These are phyloP conservation scores for Mucor indicus DNA, from an alignment of 371 early-diverging fungal species.

Conservation along the genomic window DNA sequence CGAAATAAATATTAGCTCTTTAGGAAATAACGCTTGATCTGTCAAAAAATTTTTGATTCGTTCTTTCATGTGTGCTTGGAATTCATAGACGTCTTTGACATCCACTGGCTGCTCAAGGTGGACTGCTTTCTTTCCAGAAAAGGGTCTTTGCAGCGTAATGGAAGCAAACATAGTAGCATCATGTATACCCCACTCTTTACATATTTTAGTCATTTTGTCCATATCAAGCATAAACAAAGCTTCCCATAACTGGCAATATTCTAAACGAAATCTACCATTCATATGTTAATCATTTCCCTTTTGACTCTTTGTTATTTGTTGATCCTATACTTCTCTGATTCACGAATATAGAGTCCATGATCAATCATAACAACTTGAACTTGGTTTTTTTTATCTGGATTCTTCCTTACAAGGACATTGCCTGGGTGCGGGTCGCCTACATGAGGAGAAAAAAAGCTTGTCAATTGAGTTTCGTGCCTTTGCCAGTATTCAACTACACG, in stretches of 20 bases:
- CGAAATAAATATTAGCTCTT: slow-evolving; percentile 87
- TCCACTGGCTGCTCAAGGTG: slow-evolving; percentile 43
- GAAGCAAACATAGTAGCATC: slow-evolving; percentile 83
- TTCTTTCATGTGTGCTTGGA: slow-evolving; percentile 74
- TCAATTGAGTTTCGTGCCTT: no score
- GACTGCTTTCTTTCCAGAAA: slow-evolving; percentile 53
- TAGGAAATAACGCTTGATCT: slow-evolving; percentile 73
- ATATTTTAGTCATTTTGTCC: slow-evolving; percentile 58
- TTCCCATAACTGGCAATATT: slow-evolving; percentile 87
- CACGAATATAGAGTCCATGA: slow-evolving; percentile 88
- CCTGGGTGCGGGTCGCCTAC: slow-evolving; percentile 83
- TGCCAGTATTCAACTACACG: not conserved
- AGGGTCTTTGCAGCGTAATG: slow-evolving; percentile 79
- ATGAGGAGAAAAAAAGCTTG: no score
- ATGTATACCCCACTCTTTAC: slow-evolving; percentile 79
- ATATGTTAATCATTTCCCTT: no score
- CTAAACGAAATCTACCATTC: slow-evolving; percentile 73
- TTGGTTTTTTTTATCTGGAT: slow-evolving; percentile 53
- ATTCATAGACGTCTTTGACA: slow-evolving; percentile 60
- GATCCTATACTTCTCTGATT: slow-evolving; percentile 49
- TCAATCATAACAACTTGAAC: slow-evolving; percentile 76
- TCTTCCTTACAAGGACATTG: slow-evolving; percentile 77
- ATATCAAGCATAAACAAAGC: slow-evolving; percentile 77
- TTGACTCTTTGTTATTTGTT: no score
- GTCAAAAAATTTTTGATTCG: slow-evolving; percentile 69